Evolutionary conservation across 2,329 filamentous ascomycete genomes (phyloP), one percentile per base, ranked within the genome.

Genomic region (Ophiosphaerella korrae): DNA sequence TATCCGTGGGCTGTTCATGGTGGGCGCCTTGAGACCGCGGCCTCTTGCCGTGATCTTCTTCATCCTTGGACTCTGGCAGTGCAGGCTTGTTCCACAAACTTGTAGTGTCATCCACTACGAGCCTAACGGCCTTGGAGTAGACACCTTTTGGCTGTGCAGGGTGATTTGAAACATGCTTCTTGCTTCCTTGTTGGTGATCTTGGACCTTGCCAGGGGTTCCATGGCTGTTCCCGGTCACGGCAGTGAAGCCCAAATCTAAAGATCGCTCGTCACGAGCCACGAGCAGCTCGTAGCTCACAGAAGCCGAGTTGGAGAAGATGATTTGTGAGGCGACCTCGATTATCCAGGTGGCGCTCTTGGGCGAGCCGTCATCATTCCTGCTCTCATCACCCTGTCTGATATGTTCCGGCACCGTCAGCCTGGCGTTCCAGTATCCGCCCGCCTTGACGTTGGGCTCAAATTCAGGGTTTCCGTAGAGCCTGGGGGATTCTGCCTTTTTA

Each of bases 401-500:
- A 56, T 87, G 79, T 47, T 93, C 88, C 0, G 93, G 93, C 0
- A 99, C 87, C 5, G 85, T 80, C 57, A 99, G 82, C 67, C 87
- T 85, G 50, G 90, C 89, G 63, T 86, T 84, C 89, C 92, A 99
- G 39, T 83, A 86, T 6, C 91, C 92, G 26, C 92, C 94, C 7
- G 94, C 92, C 79, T 97, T 97, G 69, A 99, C 83, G 79, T 96
- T 93, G 40, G 94, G 93, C 75, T 99, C 94, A 67, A 94, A 99
- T 64, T 96, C 89, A 13, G 94, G 94, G 1, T 88, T 82, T 40
- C 90, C 90, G 76, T 92, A 87, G 45, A 81, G 80, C 45, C 86
- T 83, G 1, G 88, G 82, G 44, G 87, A 81, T 50, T 87, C 84
- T 62, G 89, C 87, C 70, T 90, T 92, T 59, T 82, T 79, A 74